Evolutionary conservation across 331 rosid species (phyloP).

Genomic region (Acacia pycnantha): DNA sequence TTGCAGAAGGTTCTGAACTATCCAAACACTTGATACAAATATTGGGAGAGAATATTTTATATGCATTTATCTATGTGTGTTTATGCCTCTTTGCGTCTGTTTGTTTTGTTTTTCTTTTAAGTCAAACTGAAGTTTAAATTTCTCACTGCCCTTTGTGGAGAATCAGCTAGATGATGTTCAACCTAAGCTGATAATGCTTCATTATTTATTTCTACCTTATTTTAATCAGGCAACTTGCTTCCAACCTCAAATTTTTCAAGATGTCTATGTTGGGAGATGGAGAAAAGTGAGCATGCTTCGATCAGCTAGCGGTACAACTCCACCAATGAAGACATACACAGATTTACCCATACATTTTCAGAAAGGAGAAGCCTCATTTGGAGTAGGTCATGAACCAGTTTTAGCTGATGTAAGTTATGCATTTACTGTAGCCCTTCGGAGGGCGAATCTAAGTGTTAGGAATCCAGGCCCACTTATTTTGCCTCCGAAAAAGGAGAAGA

Average conservation of each 20-base stretch:
- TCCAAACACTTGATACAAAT: background rate
- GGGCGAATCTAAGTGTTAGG: conserved; percentile 87
- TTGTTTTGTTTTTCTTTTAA: background rate
- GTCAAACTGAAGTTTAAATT: conserved; percentile 9
- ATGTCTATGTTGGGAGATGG: conserved; percentile 89
- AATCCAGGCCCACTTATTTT: conserved; percentile 51
- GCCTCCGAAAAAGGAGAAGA: conserved; percentile 88
- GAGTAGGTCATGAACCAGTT: conserved; percentile 91
- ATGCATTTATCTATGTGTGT: background rate
- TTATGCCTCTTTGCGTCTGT: background rate
- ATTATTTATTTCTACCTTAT: conserved; percentile 37
- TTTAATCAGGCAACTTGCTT: conserved; percentile 84
- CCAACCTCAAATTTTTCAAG: conserved; percentile 90
- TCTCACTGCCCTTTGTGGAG: conserved; percentile 12
- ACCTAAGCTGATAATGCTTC: conserved; percentile 20
- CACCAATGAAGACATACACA: conserved; percentile 83
- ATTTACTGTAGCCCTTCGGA: conserved; percentile 85
- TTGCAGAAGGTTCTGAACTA: background rate
- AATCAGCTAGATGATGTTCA: conserved; percentile 14
- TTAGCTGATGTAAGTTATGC: conserved; percentile 93
- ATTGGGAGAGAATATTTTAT: background rate
- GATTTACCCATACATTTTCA: conserved; percentile 79
- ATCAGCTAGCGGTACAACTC: conserved; percentile 91
- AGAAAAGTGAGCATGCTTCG: conserved; percentile 93
- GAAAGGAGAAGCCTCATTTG: conserved; percentile 74